Percentiles rank a stretch among this genome's conserved stretches.
Evolutionary conservation across 805 yeast species (phyloP).

Genomic region (Yamadazyma ubonensis): DNA sequence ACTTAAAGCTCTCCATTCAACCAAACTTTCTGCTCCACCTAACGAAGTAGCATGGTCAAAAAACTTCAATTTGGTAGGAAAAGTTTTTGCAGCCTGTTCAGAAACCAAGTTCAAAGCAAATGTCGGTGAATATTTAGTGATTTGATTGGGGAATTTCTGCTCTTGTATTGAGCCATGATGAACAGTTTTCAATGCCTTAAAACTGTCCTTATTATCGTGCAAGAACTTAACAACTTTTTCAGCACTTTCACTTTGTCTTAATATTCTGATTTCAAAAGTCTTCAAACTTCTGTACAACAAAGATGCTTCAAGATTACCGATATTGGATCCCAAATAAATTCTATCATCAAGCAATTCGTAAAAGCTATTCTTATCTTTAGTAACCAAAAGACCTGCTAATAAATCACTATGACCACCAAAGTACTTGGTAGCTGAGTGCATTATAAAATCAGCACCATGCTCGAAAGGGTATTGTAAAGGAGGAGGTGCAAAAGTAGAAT

Average conservation of each 20-base stretch:
- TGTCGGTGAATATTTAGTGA: slow-evolving; percentile 68
- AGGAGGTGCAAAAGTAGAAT: slow-evolving; percentile 93
- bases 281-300: slow-evolving; percentile 76
- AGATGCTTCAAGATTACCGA: slow-evolving; percentile 74
- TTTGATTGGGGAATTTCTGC: slow-evolving; percentile 60
- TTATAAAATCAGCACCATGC: slow-evolving; percentile 82
- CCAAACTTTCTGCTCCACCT: slow-evolving; percentile 88
- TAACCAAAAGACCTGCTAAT: slow-evolving; percentile 74
- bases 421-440: slow-evolving; percentile 92
- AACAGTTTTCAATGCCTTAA: slow-evolving; percentile 49
- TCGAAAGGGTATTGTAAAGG: slow-evolving; percentile 80
- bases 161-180: slow-evolving; percentile 76
- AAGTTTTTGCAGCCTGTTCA: slow-evolving; percentile 53
- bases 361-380: slow-evolving; percentile 52
- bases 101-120: slow-evolving; percentile 60
- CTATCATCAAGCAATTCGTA: slow-evolving; percentile 59
- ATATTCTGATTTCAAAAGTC: slow-evolving; percentile 72
- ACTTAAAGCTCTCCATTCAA: slow-evolving; percentile 83
- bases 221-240: slow-evolving; percentile 60
- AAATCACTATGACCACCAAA: slow-evolving; percentile 96
- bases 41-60: slow-evolving; percentile 83
- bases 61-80: slow-evolving; percentile 64
- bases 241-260: slow-evolving; percentile 64
- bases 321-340: slow-evolving; percentile 70
- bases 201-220: slow-evolving; percentile 45